These are phyloP conservation scores for Yarrowia yakushimensis DNA, from an alignment of 805 yeast genomes.

Conservation along the genomic window DNA sequence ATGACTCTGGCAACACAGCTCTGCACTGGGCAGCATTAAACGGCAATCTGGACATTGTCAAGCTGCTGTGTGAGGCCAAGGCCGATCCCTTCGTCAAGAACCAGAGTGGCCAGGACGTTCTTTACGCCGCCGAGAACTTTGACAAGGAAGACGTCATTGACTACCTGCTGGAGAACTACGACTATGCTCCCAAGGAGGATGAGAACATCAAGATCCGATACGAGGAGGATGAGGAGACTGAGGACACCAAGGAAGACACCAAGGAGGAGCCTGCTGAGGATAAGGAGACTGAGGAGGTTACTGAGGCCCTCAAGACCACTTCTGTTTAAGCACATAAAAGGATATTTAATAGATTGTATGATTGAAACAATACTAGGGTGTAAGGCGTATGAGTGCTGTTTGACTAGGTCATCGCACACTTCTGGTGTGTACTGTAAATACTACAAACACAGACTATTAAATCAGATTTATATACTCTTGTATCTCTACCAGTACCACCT, in stretches of 20 bases:
- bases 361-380: not conserved
- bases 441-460: too few relatives aligned
- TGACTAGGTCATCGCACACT: too few relatives aligned
- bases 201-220: conserved; percentile 39
- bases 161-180: conserved; percentile 68
- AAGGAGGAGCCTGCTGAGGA: conserved; percentile 23
- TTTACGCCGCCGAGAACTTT: conserved; percentile 83
- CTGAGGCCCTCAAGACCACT: conserved; percentile 17
- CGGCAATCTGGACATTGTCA: conserved; percentile 72
- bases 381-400: too few relatives aligned
- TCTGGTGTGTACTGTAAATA: too few relatives aligned
- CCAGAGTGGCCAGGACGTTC: conserved; percentile 70
- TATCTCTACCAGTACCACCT: not conserved
- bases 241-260: conserved; percentile 18
- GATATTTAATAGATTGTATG: conserved; percentile 1
- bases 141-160: conserved; percentile 72
- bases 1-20: conserved; percentile 88
- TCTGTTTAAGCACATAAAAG: conserved; percentile 17
- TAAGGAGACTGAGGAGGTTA: conserved; percentile 1
- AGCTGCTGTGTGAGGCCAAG: conserved; percentile 66
- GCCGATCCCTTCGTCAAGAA: conserved; percentile 84
- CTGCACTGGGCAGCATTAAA: conserved; percentile 94
- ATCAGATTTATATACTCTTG: not conserved
- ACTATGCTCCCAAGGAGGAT: conserved; percentile 61
- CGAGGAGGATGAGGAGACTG: conserved; percentile 26